A percentile compares a stretch with the other conserved stretches of the same genome.
phyloP scores from a whole-genome alignment of 768 basidiomycete species.

The Boletus eberwhitei region DNA sequence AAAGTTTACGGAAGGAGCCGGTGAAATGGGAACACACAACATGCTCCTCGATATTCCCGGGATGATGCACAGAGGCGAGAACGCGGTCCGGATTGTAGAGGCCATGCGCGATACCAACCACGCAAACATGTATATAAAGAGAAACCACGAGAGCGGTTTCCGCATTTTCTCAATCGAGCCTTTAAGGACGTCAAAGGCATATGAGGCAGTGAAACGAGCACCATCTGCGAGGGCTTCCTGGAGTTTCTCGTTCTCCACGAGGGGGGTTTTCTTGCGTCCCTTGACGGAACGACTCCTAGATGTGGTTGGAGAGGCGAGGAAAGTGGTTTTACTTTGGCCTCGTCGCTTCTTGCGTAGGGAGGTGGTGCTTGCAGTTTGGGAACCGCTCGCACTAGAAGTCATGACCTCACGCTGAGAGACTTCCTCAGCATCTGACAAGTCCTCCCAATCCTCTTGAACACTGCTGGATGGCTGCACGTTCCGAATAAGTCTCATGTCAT shows the following conservation, averaged over 20 bases:
- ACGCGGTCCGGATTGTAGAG: constrained; percentile 41
- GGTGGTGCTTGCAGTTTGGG: constrained; percentile 14
- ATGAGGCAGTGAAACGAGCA: constrained; percentile 33
- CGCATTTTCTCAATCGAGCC: constrained; percentile 49
- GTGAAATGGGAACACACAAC: constrained; percentile 37
- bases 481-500: neutral
- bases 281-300: constrained; percentile 16
- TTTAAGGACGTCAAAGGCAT: constrained; percentile 46
- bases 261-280: constrained; percentile 28
- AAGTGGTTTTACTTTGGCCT: constrained; percentile 18
- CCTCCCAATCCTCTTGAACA: constrained; percentile 34
- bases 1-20: constrained; percentile 49
- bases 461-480: neutral
- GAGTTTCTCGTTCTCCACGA: constrained; percentile 28
- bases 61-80: constrained; percentile 59
- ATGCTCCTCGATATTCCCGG: constrained; percentile 52
- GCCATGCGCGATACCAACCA: constrained; percentile 42
- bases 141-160: constrained; percentile 51
- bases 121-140: constrained; percentile 51
- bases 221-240: constrained; percentile 22
- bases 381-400: constrained; percentile 3
- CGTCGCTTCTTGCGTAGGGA: constrained; percentile 31
- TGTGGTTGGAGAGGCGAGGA: constrained; percentile 17
- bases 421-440: constrained; percentile 24
- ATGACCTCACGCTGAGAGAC: constrained; percentile 6